Evolutionary conservation across 768 basidiomycete species (phyloP).

Genomic region (Austroboletus festivus): DNA sequence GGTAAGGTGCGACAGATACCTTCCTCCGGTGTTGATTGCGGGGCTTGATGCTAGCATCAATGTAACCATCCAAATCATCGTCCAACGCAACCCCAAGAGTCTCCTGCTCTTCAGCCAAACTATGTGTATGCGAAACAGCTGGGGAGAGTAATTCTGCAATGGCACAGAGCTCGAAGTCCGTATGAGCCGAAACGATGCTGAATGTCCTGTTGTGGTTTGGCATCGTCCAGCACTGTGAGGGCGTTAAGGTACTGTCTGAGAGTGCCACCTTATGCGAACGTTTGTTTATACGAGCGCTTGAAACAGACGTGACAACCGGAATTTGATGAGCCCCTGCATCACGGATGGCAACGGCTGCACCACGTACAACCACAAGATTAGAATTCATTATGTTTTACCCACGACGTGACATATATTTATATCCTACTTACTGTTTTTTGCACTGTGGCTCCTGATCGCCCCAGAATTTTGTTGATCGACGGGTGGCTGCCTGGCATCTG

Average conservation of each 20-base stretch:
- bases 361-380: conserved; percentile 19
- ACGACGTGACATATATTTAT: conserved; percentile 12
- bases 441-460: conserved; percentile 17
- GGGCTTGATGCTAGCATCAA: conserved; percentile 26
- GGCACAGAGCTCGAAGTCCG: conserved; percentile 50
- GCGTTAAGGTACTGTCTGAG: conserved; percentile 26
- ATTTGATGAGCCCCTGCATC: conserved; percentile 17
- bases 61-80: conserved; percentile 29
- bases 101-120: conserved; percentile 28
- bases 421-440: conserved; percentile 29
- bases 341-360: conserved; percentile 20
- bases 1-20: conserved; percentile 13
- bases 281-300: conserved; percentile 14
- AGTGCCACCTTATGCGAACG: conserved; percentile 23
- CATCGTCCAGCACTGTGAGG: conserved; percentile 17
- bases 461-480: conserved; percentile 27
- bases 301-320: conserved; percentile 6
- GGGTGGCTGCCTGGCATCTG: conserved; percentile 50
- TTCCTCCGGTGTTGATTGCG: conserved; percentile 7
- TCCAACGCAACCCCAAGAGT: conserved; percentile 21
- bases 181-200: conserved; percentile 46
- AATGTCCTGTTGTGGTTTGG: conserved; percentile 32
- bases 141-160: conserved; percentile 47
- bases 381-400: conserved; percentile 24
- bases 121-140: conserved; percentile 23